phyloP scores from a whole-genome alignment of 2,329 filamentous ascomycete genomes.

The Chaetoscypha palmicola region DNA sequence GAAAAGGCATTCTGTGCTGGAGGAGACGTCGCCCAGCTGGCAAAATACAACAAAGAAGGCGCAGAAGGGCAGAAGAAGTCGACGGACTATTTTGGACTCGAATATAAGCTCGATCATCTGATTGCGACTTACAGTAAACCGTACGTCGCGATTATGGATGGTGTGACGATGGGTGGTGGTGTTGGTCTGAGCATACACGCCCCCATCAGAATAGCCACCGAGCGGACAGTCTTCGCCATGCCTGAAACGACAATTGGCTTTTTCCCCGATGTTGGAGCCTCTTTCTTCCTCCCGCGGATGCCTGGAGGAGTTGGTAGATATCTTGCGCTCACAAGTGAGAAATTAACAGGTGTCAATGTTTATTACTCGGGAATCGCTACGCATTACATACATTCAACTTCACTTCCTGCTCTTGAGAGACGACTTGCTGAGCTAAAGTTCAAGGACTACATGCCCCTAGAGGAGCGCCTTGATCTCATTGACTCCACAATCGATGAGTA shows the following conservation, averaged over 20 bases:
- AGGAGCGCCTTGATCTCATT: conserved; percentile 63
- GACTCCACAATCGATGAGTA: conserved; percentile 90
- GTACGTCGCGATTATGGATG: conserved; percentile 93
- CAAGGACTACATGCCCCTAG: conserved; percentile 61
- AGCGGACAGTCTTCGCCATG: conserved; percentile 95
- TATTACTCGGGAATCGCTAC: conserved; percentile 91
- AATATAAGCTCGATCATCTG: conserved; percentile 93
- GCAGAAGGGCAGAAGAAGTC: conserved; percentile 66
- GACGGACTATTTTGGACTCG: conserved; percentile 79
- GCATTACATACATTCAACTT: conserved; percentile 90
- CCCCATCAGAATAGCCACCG: conserved; percentile 92
- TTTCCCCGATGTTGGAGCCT: conserved; percentile 95
- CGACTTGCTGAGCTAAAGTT: conserved; percentile 87
- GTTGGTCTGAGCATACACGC: conserved; percentile 92
- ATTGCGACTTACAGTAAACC: conserved; percentile 93
- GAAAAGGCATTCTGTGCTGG: conserved; percentile 84
- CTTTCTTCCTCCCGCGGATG: conserved; percentile 90
- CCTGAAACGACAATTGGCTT: conserved; percentile 97
- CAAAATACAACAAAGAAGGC: conserved; percentile 62
- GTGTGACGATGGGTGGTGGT: conserved; percentile 96
- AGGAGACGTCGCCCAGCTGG: conserved; percentile 79
- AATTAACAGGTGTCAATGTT: conserved; percentile 72
- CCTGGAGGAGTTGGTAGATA: conserved; percentile 85
- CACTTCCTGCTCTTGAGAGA: conserved; percentile 70
- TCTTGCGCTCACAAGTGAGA: conserved; percentile 83